Conservation (phyloP, 73 alveolate species). For the Symbiodinium pilosum region DNA sequence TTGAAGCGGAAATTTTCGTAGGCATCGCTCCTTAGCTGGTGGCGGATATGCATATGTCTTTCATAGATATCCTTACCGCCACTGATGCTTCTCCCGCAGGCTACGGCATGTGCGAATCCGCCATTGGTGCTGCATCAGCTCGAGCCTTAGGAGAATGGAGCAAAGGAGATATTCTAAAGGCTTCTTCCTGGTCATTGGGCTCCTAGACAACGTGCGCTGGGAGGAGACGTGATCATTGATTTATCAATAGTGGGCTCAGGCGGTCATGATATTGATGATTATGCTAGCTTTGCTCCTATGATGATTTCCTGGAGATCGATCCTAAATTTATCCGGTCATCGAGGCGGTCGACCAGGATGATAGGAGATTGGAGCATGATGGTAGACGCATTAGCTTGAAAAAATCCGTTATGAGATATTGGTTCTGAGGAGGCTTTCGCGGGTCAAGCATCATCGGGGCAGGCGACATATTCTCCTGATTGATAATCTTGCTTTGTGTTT, state of each 20-base stretch:
- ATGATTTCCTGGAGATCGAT: not conserved
- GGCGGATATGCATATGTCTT: not conserved
- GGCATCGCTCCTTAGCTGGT: not conserved
- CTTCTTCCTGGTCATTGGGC: not conserved
- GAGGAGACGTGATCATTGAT: not conserved
- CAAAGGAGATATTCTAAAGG: not conserved
- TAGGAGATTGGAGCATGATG: conserved; percentile 4
- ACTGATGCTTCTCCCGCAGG: not conserved
- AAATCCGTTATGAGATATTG: not conserved
- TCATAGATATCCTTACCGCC: not conserved
- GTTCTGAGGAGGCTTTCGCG: not conserved
- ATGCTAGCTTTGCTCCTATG: not conserved
- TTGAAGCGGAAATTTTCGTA: not conserved
- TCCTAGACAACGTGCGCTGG: not conserved
- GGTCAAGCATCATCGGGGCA: not conserved
- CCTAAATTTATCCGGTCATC: not conserved
- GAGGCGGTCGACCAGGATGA: not conserved
- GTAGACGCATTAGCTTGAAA: not conserved
- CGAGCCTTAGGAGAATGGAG: not conserved
- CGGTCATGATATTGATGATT: not conserved
- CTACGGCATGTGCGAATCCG: not conserved
- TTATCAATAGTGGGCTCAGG: not conserved
- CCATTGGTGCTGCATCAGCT: not conserved
- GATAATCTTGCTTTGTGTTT: conserved; percentile 5
- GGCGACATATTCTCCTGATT: not conserved